phyloP scores from a whole-genome alignment of 495 filamentous ascomycete species.

The Thermochaetoides thermophila region DNA sequence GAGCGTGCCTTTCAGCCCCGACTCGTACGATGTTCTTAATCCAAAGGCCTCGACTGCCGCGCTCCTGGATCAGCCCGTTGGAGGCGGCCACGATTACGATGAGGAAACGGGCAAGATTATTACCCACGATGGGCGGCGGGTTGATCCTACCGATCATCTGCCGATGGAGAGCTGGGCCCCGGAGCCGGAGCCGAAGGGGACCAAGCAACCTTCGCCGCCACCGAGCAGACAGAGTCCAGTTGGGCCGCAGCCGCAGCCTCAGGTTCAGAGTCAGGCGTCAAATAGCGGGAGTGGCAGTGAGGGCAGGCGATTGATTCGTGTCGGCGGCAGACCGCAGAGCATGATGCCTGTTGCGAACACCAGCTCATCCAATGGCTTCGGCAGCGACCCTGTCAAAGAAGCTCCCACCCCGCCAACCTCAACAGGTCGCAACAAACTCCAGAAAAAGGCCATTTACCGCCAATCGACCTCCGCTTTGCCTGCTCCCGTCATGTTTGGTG shows the following conservation, averaged over 20 bases:
- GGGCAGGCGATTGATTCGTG: too few species aligned
- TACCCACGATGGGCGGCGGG: conserved; percentile 67
- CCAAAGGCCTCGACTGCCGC: conserved; percentile 31
- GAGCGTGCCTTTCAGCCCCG: conserved; percentile 72
- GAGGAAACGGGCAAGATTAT: conserved; percentile 50
- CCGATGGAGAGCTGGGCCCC: conserved; percentile 86
- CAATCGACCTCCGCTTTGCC: conserved; percentile 25
- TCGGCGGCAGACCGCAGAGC: conserved; percentile 15
- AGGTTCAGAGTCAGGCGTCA: too few species aligned
- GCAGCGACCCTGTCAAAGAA: conserved; percentile 12
- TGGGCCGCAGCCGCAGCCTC: conserved; percentile 17
- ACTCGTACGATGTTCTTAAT: conserved; percentile 70
- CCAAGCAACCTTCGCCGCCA: conserved; percentile 40
- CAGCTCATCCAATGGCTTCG: too few species aligned
- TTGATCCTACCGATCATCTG: conserved; percentile 88
- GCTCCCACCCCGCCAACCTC: conserved; percentile 10
- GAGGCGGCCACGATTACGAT: conserved; percentile 22
- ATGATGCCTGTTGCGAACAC: conserved; percentile 9
- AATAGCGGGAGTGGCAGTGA: too few species aligned
- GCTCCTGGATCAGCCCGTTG: conserved; percentile 12
- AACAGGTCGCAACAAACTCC: conserved; percentile 40
- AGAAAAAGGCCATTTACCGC: conserved; percentile 39
- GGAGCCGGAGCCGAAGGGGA: conserved; percentile 76
- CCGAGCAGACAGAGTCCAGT: conserved; percentile 32
- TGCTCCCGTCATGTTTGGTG: conserved; percentile 20